phyloP scores from a whole-genome alignment of 1,139 yeast species.

The Zygosaccharomyces sapae region DNA sequence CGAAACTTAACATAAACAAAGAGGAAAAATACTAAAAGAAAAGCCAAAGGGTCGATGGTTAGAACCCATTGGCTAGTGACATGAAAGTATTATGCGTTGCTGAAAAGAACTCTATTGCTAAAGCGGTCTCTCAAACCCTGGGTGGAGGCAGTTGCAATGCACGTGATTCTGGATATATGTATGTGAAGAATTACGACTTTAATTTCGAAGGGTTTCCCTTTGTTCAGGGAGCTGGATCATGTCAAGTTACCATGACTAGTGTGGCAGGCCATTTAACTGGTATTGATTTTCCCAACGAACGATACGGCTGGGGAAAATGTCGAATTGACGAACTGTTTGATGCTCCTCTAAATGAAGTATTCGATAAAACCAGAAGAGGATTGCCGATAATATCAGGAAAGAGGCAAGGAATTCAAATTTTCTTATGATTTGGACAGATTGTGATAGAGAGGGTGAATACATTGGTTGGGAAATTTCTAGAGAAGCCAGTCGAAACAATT shows the following conservation, averaged over 20 bases:
- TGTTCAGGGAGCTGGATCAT: constrained; percentile 39
- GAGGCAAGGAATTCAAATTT: constrained; percentile 60
- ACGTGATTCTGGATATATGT: constrained; percentile 54
- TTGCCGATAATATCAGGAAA: constrained; percentile 63
- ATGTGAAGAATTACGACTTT: constrained; percentile 78
- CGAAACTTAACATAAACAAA: not conserved
- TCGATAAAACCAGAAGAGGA: constrained; percentile 44
- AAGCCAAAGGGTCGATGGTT: constrained; percentile 1
- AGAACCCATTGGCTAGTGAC: constrained; percentile 1
- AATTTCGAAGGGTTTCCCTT: constrained; percentile 51
- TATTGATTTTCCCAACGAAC: constrained; percentile 54
- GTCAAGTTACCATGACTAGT: constrained; percentile 86
- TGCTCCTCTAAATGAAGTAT: constrained; percentile 54
- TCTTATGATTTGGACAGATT: constrained; percentile 96
- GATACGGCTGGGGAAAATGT: constrained; percentile 63
- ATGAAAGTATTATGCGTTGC: constrained; percentile 92
- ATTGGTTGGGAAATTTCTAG: constrained; percentile 82
- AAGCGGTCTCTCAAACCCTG: constrained; percentile 69
- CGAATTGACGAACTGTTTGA: constrained; percentile 63
- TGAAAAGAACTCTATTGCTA: constrained; percentile 93
- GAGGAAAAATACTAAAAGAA: not conserved
- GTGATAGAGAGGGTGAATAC: constrained; percentile 96
- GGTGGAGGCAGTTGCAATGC: constrained; percentile 62
- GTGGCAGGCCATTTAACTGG: constrained; percentile 80
- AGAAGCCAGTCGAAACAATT: constrained; percentile 60